Base-by-base conservation (phyloP, 2,329 filamentous ascomycete species). In the Niveomyces coronatus region DNA sequence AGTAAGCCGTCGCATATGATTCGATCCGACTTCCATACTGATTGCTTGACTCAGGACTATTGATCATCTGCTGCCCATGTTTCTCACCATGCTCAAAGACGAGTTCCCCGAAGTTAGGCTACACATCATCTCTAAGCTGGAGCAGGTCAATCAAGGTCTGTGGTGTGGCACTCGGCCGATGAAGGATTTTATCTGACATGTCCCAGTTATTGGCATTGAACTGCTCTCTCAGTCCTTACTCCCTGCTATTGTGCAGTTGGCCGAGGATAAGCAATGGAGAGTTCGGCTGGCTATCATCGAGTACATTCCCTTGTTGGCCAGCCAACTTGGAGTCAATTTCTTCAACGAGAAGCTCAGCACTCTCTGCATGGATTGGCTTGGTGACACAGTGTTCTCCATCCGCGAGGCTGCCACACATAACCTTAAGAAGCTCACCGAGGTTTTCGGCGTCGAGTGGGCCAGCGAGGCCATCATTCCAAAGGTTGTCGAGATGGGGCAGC, bases 51-150 rank as follows among this genome's bases (percentile, higher is more conserved):
- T n/a, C n/a, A 91, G 85, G 63, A 98, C 91, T 20, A 96, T 94
- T 49, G 82, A 91, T 50, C 91, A 98, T 59, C 78, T 98, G 31
- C 76, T 98, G 31, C 91, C 91, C 38, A 98, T 98, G 89, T 96
- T 98, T 64, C 73, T 98, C 38, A 85, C 94, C 61, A 98, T 98
- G 91, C 79, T 98, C 53, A 98, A 96, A 73, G 91, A 98, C 54
- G 91, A 98, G 57, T 96, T 95, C 62, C 91, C 91, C 16, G 91
- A 98, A 58, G 91, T 98, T 36, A 83, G 91, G 45, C 78, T 98
- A 43, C 94, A 98, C 65, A 98, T 98, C 60, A 98, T 98, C 55
- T 96, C 91, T n/a, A 98, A 98, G 65, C 79, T 98, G 39, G 93
- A 98, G 67, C 76, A 93, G 46, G 91, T 98, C 47, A 98, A 98